Conservation (phyloP, 768 basidiomycete genomes). For the Boletus rubescentipes region DNA sequence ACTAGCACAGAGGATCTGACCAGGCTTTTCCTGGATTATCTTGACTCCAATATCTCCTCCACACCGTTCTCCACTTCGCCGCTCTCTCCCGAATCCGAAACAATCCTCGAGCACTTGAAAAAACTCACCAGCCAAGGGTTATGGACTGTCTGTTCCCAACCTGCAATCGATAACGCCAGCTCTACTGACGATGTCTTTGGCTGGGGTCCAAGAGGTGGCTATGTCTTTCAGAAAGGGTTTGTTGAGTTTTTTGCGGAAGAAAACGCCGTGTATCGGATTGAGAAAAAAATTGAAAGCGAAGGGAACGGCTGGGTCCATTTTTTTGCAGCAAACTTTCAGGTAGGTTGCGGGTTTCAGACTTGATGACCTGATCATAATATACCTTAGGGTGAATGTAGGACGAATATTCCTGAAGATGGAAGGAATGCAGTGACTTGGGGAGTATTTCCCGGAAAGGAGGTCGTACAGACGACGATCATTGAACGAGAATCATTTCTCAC, state of each 20-base stretch:
- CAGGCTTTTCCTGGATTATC: constrained; percentile 74
- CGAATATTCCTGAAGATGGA: constrained; percentile 74
- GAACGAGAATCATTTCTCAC: constrained; percentile 91
- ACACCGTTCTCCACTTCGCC: constrained; percentile 90
- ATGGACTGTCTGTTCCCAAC: constrained; percentile 98
- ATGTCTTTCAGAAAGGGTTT: constrained; percentile 97
- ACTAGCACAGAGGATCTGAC: constrained; percentile 67
- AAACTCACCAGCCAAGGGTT: constrained; percentile 74
- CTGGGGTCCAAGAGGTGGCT: constrained; percentile 91
- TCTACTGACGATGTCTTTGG: constrained; percentile 82
- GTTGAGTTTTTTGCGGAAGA: constrained; percentile 90
- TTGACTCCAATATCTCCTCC: constrained; percentile 66
- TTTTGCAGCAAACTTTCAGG: constrained; percentile 80
- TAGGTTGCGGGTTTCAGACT: constrained; percentile 31
- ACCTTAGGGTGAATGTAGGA: constrained; percentile 69
- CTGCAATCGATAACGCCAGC: constrained; percentile 77
- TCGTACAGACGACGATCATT: constrained; percentile 94
- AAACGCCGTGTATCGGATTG: constrained; percentile 57
- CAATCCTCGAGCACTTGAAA: constrained; percentile 77
- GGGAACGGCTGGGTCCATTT: constrained; percentile 74
- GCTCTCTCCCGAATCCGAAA: constrained; percentile 76
- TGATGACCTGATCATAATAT: neutral
- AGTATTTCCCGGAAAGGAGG: constrained; percentile 95
- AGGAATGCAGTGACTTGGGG: constrained; percentile 99
- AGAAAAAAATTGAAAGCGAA: constrained; percentile 50